phyloP scores from a whole-genome alignment of 306 rosid genomes.

The Vigna mungo region DNA sequence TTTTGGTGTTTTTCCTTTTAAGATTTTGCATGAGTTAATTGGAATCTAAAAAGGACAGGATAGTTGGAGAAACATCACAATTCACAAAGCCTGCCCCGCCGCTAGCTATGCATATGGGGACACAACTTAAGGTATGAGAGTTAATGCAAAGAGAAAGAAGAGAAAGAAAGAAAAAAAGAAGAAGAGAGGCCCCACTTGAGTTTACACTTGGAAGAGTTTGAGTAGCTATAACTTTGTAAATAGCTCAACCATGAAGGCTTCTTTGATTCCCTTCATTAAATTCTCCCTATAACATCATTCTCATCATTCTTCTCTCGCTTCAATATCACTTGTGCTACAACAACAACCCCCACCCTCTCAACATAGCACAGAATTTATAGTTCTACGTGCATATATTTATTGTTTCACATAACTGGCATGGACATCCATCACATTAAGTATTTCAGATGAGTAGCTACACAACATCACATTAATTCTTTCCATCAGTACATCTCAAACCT shows the following conservation, averaged over 20 bases:
- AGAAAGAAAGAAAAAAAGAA: neutral
- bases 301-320: constrained; percentile 28
- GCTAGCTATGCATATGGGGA: constrained; percentile 32
- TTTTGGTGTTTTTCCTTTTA: neutral
- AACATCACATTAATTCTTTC: neutral
- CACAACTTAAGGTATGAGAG: constrained; percentile 30
- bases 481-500: neutral
- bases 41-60: constrained; percentile 32
- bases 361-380: constrained; percentile 40
- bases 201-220: constrained; percentile 39
- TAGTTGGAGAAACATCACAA: constrained; percentile 39
- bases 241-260: constrained; percentile 36
- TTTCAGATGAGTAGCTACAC: neutral
- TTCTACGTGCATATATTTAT: constrained; percentile 36
- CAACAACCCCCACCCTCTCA: constrained; percentile 25
- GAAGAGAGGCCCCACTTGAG: constrained; percentile 46
- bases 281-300: constrained; percentile 30
- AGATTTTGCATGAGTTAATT: constrained; percentile 27
- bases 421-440: constrained; percentile 26
- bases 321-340: neutral
- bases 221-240: constrained; percentile 32
- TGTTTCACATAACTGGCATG: constrained; percentile 28
- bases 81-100: constrained; percentile 32
- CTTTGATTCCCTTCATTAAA: constrained; percentile 51
- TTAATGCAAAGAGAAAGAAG: constrained; percentile 40